These are phyloP conservation scores for Dendrobium catenatum DNA, from an alignment of 106 monocot genomes.

Conservation along the genomic window DNA sequence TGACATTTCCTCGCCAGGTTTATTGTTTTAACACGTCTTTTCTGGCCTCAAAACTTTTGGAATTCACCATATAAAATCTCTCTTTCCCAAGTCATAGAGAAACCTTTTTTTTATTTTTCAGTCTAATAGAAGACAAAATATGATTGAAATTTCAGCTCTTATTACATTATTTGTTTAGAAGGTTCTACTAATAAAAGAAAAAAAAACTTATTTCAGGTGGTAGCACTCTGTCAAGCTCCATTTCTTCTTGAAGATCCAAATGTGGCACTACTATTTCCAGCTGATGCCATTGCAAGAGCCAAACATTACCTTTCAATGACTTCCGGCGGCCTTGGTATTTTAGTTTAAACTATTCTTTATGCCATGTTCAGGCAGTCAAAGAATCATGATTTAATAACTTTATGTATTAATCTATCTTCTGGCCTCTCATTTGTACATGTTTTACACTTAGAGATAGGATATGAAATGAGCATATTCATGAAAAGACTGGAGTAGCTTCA, in stretches of 20 bases:
- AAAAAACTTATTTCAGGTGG: conserved; percentile 42
- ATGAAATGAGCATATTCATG: too few species aligned
- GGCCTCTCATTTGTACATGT: background rate
- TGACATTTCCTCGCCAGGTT: conserved; percentile 99
- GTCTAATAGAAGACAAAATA: background rate
- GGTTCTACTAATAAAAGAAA: background rate
- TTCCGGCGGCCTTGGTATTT: conserved; percentile 87
- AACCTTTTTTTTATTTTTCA: background rate
- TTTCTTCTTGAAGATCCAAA: conserved; percentile 95
- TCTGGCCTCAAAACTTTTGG: background rate
- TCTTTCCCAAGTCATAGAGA: background rate
- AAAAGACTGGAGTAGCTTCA: too few species aligned
- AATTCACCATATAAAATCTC: background rate
- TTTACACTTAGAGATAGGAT: background rate
- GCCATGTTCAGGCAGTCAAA: background rate
- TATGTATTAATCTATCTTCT: background rate
- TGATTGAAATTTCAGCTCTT: background rate
- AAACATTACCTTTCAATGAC: conserved; percentile 92
- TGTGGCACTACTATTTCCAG: conserved; percentile 86
- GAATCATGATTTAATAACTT: background rate
- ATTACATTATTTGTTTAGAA: background rate
- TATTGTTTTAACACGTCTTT: background rate
- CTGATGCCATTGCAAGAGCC: conserved; percentile 96
- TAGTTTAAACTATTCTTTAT: background rate
- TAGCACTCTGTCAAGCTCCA: conserved; percentile 95